Conservation (phyloP, 2,329 filamentous ascomycete species). For the Hypomyces perniciosus region DNA sequence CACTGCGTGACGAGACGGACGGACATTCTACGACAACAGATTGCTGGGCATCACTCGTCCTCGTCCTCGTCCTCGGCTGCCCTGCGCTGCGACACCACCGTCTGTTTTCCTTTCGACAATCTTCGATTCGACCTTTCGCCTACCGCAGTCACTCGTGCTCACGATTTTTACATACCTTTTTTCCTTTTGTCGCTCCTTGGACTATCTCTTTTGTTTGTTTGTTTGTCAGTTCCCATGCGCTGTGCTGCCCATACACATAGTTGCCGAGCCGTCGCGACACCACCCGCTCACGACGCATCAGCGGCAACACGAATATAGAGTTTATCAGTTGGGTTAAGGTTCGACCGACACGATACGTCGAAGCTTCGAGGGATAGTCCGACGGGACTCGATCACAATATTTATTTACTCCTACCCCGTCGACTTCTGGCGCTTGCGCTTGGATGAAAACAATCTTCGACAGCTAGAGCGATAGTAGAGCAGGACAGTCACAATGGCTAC, state of each 20-base stretch:
- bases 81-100: too few species aligned
- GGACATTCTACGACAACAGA: neutral
- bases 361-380: too few species aligned
- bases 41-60: neutral
- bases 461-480: neutral
- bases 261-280: conserved; percentile 7
- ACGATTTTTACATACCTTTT: neutral
- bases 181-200: neutral
- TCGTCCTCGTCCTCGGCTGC: neutral
- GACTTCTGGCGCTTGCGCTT: neutral
- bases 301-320: neutral
- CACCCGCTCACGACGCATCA: conserved; percentile 3
- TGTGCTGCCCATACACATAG: conserved; percentile 3
- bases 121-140: neutral
- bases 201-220: neutral
- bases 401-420: neutral
- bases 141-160: neutral
- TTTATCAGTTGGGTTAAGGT: neutral
- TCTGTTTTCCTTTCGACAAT: neutral
- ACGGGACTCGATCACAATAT: neutral
- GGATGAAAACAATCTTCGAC: neutral
- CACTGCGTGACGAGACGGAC: neutral
- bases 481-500: conserved; percentile 39
- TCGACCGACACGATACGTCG: too few species aligned
- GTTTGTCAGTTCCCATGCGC: neutral